These are phyloP conservation scores for Cajanus cajan DNA, from an alignment of 306 rosid genomes.

Conservation along the genomic window DNA sequence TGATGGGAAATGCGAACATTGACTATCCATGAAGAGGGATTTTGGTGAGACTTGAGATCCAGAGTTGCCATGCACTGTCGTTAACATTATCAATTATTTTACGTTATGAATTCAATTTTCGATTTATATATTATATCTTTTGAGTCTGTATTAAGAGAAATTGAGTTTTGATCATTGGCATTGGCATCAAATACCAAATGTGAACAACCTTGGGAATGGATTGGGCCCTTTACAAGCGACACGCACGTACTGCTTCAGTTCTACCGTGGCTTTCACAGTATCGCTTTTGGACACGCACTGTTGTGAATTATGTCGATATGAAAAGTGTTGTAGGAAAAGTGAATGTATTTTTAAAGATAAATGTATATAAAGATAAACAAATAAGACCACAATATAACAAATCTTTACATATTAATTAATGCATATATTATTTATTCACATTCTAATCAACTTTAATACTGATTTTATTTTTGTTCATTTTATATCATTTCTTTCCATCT, in stretches of 20 bases:
- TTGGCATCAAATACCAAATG: conserved; percentile 22
- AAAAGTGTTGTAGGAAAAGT: not conserved
- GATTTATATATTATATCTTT: not conserved
- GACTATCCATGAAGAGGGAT: conserved; percentile 16
- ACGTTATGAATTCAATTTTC: not conserved
- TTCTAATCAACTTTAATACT: no score
- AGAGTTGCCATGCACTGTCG: not conserved
- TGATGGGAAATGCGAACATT: not conserved
- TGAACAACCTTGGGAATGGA: conserved; percentile 2
- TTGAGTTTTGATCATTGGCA: not conserved
- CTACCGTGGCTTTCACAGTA: not conserved
- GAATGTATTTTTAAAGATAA: not conserved
- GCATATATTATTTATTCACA: no score
- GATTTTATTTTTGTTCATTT: no score
- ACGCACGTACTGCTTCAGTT: conserved; percentile 23
- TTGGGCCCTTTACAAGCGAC: not conserved
- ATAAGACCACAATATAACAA: no score
- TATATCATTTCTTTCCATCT: no score
- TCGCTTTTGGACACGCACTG: not conserved
- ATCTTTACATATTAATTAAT: no score
- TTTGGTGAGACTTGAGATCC: conserved; percentile 32
- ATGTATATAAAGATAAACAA: not conserved
- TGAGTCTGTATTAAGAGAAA: conserved; percentile 3
- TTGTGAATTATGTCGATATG: not conserved
- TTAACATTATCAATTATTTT: not conserved